Evolutionary conservation across 176 grass and related monocot species (phyloP).

Genomic region (Paspalum notatum): DNA sequence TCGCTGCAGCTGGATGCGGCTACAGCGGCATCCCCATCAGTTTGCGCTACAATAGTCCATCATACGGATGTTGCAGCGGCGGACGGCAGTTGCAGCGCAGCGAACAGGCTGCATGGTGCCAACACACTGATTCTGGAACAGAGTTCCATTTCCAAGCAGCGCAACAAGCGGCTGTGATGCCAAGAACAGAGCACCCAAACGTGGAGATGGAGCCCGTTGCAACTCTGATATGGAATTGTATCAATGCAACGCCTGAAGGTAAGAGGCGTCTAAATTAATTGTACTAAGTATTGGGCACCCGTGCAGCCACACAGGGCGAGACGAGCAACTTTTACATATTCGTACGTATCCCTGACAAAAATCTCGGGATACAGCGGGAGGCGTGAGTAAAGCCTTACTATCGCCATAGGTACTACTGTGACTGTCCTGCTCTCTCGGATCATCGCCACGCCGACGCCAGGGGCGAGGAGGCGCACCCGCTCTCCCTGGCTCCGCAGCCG

Average conservation of each 20-base stretch:
- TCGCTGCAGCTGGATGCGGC: too few relatives aligned
- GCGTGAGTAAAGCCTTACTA: conserved; percentile 16
- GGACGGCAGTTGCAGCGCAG: neutral
- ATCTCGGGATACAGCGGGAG: conserved; percentile 39
- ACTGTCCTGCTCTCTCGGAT: conserved; percentile 4
- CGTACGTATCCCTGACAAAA: conserved; percentile 44
- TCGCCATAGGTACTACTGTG: conserved; percentile 3
- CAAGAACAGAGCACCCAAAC: neutral
- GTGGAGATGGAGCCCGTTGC: neutral
- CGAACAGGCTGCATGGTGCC: neutral
- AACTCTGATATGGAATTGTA: neutral
- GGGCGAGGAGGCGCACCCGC: conserved; percentile 2
- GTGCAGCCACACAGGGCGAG: conserved; percentile 1
- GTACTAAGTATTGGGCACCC: conserved; percentile 25
- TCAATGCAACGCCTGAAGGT: neutral
- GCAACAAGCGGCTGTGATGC: neutral
- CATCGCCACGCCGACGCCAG: conserved; percentile 17
- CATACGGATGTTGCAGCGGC: too few relatives aligned
- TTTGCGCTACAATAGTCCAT: too few relatives aligned
- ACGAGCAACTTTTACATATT: conserved; percentile 20
- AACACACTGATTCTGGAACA: neutral
- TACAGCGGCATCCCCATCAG: too few relatives aligned
- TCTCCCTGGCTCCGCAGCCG: conserved; percentile 16
- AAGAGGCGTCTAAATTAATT: conserved; percentile 15
- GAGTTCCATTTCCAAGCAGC: neutral